Evolutionary conservation across 1,139 yeast species (phyloP).

Genomic region (Geotrichum klebahnii): DNA sequence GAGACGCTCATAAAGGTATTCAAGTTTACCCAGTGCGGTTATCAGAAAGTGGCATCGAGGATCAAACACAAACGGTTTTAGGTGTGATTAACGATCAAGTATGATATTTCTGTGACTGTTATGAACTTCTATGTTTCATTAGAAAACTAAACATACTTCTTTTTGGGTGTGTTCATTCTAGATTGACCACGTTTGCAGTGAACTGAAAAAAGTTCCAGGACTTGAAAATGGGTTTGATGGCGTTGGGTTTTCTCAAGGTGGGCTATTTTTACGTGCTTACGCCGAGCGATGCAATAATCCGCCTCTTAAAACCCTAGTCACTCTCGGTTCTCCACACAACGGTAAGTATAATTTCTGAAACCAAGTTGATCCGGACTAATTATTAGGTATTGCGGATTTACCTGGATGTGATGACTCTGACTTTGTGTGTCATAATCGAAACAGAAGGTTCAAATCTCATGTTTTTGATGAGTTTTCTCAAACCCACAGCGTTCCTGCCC

Average conservation of each 20-base stretch:
- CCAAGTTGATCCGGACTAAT: not conserved
- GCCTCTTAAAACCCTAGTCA: conserved; percentile 52
- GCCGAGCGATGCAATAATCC: conserved; percentile 54
- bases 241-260: conserved; percentile 82
- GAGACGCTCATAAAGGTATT: conserved; percentile 48
- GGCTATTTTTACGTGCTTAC: conserved; percentile 63
- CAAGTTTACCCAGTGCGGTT: conserved; percentile 53
- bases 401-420: conserved; percentile 57
- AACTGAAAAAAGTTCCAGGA: conserved; percentile 43
- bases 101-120: conserved; percentile 26
- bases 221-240: conserved; percentile 60
- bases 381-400: conserved; percentile 50
- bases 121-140: too few relatives aligned
- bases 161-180: too few relatives aligned
- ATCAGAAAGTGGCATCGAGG: conserved; percentile 49
- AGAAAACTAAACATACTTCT: too few relatives aligned
- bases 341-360: conserved; percentile 40
- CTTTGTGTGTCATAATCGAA: conserved; percentile 59
- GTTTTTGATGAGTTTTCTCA: conserved; percentile 62
- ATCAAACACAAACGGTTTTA: conserved; percentile 52
- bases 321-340: conserved; percentile 81
- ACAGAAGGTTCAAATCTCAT: conserved; percentile 53
- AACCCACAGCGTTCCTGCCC: conserved; percentile 61
- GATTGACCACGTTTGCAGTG: conserved; percentile 43
- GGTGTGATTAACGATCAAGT: conserved; percentile 57